Evolutionary conservation across 164 flowering plant genomes (phyloP), one percentile per base, ranked within the genome.

Genomic region (Cinnamomum chago): DNA sequence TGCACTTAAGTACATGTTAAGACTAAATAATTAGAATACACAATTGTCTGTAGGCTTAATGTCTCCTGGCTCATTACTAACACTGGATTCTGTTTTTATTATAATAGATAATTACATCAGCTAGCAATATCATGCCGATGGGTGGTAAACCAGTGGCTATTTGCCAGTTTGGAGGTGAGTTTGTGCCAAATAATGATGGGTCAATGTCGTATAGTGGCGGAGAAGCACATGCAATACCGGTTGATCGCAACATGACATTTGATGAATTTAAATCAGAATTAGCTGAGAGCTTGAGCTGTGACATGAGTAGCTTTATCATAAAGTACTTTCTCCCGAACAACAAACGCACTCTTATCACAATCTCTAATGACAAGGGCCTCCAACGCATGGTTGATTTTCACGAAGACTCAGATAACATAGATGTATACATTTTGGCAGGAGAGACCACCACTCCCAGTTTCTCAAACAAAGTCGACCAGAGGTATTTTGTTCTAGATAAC

Each of bases 301-400:
- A 86, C 28, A 70, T 35, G 64, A 71, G 79, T 35, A 78, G 82
- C 13, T 62, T 91, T 72, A 77, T 88, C 40, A 67, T 91, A 76
- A 93, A 91, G 84, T 93, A 93, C 70, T 89, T 91, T 81, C 86
- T 93, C 30, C 96, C 98, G 3, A 87, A 88, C 72, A 89, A 93
- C 74, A 86, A 71, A 68, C 80, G 79, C 70, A 90, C 89, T 62
- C 93, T 88, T 27, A 89, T 93, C 47, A 86, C 67, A 64, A 4
- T 64, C 5, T 64, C 67, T 3, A 64, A 64, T 10, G 67, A 64
- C 28, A 64, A 64, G 65, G 94, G 89, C 81, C 75, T 91, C 30
- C 88, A 86, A 72, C 80, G 96, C 51, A 88, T 93, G 98, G 74
- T 86, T 75, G 92, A 82, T 60, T 89, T 88, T 64, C 89, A 91